A percentile compares a stretch with the other conserved stretches of the same genome.
phyloP scores from a whole-genome alignment of 345 rosid species.

The Salix udensis region DNA sequence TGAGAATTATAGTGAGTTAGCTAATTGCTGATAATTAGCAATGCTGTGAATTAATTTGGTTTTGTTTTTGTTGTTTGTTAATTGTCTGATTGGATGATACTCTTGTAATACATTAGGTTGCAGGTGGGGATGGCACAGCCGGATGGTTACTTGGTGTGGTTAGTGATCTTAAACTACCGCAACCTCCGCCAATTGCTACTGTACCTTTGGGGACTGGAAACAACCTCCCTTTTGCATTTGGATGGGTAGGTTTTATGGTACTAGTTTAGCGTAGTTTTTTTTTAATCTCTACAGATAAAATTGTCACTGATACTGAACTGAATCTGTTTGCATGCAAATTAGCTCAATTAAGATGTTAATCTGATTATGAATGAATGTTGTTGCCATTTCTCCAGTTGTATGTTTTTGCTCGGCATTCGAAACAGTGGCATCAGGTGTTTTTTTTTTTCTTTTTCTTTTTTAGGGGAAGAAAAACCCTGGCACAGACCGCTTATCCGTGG shows the following conservation, averaged over 20 bases:
- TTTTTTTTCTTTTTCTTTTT: slow-evolving; percentile 6
- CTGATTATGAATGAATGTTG: neutral
- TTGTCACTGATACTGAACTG: neutral
- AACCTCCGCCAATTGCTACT: slow-evolving; percentile 62
- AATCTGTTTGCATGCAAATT: neutral
- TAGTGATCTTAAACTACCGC: slow-evolving; percentile 65
- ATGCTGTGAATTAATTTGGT: neutral
- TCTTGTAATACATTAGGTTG: slow-evolving; percentile 41
- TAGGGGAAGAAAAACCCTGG: slow-evolving; percentile 83
- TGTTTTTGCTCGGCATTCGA: neutral
- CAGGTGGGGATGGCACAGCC: slow-evolving; percentile 79
- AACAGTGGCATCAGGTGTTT: neutral
- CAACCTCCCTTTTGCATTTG: slow-evolving; percentile 72
- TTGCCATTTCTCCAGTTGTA: neutral
- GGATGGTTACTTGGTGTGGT: slow-evolving; percentile 75
- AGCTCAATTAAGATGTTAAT: neutral
- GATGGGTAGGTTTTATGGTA: slow-evolving; percentile 45
- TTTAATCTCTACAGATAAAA: too few species aligned
- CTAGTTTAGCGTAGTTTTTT: neutral
- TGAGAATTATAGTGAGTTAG: slow-evolving; percentile 62
- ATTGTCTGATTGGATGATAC: slow-evolving; percentile 5
- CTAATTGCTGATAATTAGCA: neutral
- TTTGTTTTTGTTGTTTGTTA: neutral
- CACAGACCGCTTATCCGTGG: slow-evolving; percentile 44
- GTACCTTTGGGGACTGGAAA: slow-evolving; percentile 78